A percentile compares a stretch with the other conserved stretches of the same genome.
phyloP scores from a whole-genome alignment of 2,329 filamentous ascomycete species.

The Talaromyces sp. region DNA sequence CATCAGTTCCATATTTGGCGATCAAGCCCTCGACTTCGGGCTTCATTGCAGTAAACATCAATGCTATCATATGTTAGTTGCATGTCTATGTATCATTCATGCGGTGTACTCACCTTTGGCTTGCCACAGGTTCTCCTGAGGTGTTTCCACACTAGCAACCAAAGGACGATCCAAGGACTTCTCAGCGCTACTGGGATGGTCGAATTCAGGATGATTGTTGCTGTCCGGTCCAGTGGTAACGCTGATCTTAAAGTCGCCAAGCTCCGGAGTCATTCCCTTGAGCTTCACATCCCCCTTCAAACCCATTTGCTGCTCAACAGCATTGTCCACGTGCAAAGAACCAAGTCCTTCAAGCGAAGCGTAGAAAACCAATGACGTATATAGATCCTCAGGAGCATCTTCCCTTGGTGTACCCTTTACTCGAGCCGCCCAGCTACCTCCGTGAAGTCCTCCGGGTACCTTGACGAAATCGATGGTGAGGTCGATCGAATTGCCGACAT shows the following conservation, averaged over 20 bases:
- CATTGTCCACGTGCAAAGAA: conserved; percentile 60
- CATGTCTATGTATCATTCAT: background rate
- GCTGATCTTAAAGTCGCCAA: conserved; percentile 78
- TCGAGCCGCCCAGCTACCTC: conserved; percentile 87
- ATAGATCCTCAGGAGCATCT: conserved; percentile 64
- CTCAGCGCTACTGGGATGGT: conserved; percentile 63
- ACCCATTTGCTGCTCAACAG: conserved; percentile 48
- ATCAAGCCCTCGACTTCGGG: conserved; percentile 61
- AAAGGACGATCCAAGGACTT: conserved; percentile 75
- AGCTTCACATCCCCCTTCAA: conserved; percentile 65
- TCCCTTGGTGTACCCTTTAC: conserved; percentile 77
- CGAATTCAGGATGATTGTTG: conserved; percentile 56
- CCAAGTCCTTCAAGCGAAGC: conserved; percentile 74
- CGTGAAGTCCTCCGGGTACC: conserved; percentile 77
- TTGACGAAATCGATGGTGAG: conserved; percentile 94
- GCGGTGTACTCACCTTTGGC: conserved; percentile 58
- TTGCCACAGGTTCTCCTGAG: conserved; percentile 76
- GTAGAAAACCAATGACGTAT: conserved; percentile 80
- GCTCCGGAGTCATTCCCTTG: conserved; percentile 64
- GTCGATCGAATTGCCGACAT: conserved; percentile 82
- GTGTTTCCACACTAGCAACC: conserved; percentile 68
- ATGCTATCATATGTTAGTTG: conserved; percentile 36
- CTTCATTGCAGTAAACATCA: conserved; percentile 65
- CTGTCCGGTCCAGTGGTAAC: conserved; percentile 68
- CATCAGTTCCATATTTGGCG: conserved; percentile 60